Evolutionary conservation across 176 grass and related monocot species (phyloP).

Genomic region (Thinopyrum elongatum): DNA sequence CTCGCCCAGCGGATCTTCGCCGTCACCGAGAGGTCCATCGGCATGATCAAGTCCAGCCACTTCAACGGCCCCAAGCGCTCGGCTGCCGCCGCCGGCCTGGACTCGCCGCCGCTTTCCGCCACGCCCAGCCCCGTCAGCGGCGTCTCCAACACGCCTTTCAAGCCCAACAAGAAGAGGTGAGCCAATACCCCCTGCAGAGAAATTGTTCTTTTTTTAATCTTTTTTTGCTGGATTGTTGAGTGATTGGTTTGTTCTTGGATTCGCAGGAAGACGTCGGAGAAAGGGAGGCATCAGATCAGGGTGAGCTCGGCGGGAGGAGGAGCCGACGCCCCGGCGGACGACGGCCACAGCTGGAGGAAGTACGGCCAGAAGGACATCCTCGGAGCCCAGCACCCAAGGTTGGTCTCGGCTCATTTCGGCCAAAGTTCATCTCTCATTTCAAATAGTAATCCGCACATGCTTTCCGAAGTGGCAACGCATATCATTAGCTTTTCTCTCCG

Average conservation of each 20-base stretch:
- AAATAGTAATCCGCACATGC: not conserved
- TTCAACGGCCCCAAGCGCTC: not conserved
- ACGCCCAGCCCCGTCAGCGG: conserved; percentile 45
- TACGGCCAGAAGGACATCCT: conserved; percentile 99
- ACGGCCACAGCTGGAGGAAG: conserved; percentile 92
- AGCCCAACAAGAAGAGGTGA: conserved; percentile 43
- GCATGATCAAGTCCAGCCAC: conserved; percentile 36
- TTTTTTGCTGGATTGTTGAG: not conserved
- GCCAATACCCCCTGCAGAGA: too few relatives aligned
- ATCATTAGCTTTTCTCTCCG: not conserved
- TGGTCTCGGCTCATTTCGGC: not conserved
- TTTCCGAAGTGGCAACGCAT: not conserved
- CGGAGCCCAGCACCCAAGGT: conserved; percentile 63
- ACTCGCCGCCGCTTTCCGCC: not conserved
- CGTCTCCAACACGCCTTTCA: conserved; percentile 46
- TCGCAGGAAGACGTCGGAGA: conserved; percentile 47
- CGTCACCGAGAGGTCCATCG: conserved; percentile 48
- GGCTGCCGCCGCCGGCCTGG: not conserved
- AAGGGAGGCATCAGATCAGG: conserved; percentile 33
- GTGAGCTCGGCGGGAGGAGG: conserved; percentile 33
- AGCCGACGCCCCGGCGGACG: conserved; percentile 38
- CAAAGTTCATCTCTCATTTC: not conserved
- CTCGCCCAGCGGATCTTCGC: conserved; percentile 42
- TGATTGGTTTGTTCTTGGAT: not conserved
- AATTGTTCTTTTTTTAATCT: not conserved